Base-by-base conservation (phyloP, 441 rosid species). In the Gossypium gossypioides region DNA sequence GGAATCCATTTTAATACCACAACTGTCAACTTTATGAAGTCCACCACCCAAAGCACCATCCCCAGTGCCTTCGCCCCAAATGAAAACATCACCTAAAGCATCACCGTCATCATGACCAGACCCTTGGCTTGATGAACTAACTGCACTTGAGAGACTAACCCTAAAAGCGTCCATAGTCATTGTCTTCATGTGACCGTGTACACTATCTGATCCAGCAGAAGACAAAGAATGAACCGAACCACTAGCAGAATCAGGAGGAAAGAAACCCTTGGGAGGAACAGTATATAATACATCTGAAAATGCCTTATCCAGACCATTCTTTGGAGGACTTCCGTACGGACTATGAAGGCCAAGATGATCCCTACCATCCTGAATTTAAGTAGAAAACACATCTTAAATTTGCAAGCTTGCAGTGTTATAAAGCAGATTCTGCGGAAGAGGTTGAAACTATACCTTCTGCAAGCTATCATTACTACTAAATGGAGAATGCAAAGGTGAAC, bases 81-180 rank as follows among this genome's bases (percentile, higher is more conserved):
- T 84, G 78, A 88, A 89, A 79, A 94, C 97, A 88, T 94, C 99
- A 46, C 97, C 97, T 76, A 94, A 69, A 54, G 99, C 93, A 82
- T 92, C 97, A 73, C 97, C 94, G 70, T 94, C 99, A 83, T 94
- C 97, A 86, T 94, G 97, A 75, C 99, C 99, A 78, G 99, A 94
- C 72, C 97, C 99, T 65, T 92, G 99, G 78, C 99, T 94, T 62
- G 97, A 90, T 63, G 99, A 94, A 81, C 99, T 94, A 75, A 94
- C 92, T 74, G 97, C 97, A 85, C 99, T 94, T 64, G 97, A 94
- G 77, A 94, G 77, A 81, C 99, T 94, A 74, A 94, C 97, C 84
- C 99, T 90, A 75, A 88, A 89, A 76, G 90, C 86, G 78, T 94
- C 99, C 84, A 84, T 74, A 55, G 78, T 67, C 83, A 81, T 84